Evolutionary conservation across 352 stramenopile species (phyloP).

Genomic region (Phytophthora lateralis): DNA sequence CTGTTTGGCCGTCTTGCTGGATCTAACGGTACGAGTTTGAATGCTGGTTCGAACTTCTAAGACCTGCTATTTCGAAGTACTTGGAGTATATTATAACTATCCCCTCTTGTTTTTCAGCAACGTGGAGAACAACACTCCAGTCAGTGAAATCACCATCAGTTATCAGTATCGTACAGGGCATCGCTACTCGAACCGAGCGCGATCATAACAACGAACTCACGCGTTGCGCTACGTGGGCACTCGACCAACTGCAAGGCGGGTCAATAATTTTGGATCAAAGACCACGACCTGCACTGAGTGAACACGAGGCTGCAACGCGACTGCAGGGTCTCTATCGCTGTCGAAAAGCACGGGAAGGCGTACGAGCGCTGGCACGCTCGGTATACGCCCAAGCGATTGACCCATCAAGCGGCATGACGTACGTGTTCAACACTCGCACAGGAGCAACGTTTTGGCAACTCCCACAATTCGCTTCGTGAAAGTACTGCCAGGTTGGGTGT

Average conservation of each 20-base stretch:
- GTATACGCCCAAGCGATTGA: constrained; percentile 58
- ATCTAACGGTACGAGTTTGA: constrained; percentile 23
- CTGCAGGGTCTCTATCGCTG: constrained; percentile 68
- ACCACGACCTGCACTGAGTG: constrained; percentile 18
- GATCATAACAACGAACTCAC: constrained; percentile 32
- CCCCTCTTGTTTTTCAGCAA: constrained; percentile 18
- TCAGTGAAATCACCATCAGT: constrained; percentile 29
- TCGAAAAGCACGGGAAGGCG: constrained; percentile 49
- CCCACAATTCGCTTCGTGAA: constrained; percentile 46
- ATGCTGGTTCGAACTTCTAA: neutral
- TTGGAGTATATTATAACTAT: neutral
- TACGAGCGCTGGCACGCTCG: constrained; percentile 38
- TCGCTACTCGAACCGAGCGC: constrained; percentile 13
- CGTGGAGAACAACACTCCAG: constrained; percentile 39
- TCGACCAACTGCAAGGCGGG: constrained; percentile 32
- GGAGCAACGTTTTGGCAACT: constrained; percentile 58
- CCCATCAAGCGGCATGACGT: constrained; percentile 45
- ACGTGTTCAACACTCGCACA: constrained; percentile 66
- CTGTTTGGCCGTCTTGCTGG: constrained; percentile 54
- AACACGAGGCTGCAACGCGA: constrained; percentile 40
- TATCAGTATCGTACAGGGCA: constrained; percentile 23
- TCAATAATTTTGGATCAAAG: constrained; percentile 14
- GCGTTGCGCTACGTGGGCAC: constrained; percentile 36
- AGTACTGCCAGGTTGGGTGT: neutral
- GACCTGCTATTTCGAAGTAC: neutral